Evolutionary conservation across 1,284 basidiomycete species (phyloP), one percentile per base, ranked within the genome.

Genomic region (Lentinus polychrous): DNA sequence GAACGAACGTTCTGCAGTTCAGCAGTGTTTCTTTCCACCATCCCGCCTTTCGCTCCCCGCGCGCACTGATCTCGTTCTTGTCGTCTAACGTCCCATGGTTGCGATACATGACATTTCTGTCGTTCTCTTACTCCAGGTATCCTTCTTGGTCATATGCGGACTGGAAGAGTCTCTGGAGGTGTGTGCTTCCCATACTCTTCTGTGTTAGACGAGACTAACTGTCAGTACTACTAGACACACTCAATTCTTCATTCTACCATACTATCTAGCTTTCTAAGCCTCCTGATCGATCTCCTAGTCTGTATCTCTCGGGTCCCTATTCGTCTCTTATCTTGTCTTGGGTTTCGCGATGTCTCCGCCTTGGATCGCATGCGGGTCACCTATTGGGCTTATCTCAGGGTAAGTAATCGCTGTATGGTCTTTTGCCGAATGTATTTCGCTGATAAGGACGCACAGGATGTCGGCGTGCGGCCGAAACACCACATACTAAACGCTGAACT

Each of bases 271-370:
- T n/a, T 45, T 17, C 8, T 46, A 1, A 20, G n/a, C 22, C 50
- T 51, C 10, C 14, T 45, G 18, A n/a, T 48, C 18, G 46, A 51
- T 14, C n/a, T 51, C 8, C 11, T 40, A 4, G 38, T 31, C 14
- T 51, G 35, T 23, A 8, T 51, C 23, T 36, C 33, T 7, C 46
- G 50, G 15, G 1, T 51, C 33, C 46, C 46, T 20, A 41, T 45
- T 10, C 40, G 42, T 3, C 34, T 20, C 15, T 24, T 51, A 17
- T 42, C 32, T 14, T 45, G 24, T 27, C 7, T 41, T 20, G 31
- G 43, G n/a, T 17, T 44, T 11, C 45, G 43, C 31, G 23, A 51
- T 20, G 17, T 18, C 15, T 40, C 41, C n/a, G 22, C 22, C 31
- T 15, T 43, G 8, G 32, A 33, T 45, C 48, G 23, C 23, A 11